phyloP scores from a whole-genome alignment of 768 basidiomycete genomes.

The Pulveroboletus sp. region DNA sequence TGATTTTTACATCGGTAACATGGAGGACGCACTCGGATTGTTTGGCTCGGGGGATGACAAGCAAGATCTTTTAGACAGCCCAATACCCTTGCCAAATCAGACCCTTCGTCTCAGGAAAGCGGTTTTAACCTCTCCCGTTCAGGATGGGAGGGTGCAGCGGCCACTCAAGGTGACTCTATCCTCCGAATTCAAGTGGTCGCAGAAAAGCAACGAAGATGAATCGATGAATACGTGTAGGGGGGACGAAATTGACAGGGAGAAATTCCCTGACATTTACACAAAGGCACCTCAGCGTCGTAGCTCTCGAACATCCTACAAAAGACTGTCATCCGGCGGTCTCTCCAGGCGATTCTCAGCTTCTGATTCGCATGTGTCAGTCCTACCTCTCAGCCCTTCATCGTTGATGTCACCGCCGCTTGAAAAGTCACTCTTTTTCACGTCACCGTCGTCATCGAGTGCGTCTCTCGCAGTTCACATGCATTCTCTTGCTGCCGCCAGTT shows the following conservation, averaged over 20 bases:
- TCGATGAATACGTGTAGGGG: neutral
- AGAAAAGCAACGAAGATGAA: neutral
- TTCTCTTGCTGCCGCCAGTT: neutral
- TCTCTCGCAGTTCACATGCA: slow-evolving; percentile 13
- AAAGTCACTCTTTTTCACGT: slow-evolving; percentile 51
- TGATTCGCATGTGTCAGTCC: slow-evolving; percentile 34
- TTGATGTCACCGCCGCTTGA: slow-evolving; percentile 56
- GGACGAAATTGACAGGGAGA: neutral
- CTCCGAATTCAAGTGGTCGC: neutral
- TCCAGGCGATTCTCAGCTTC: slow-evolving; percentile 14
- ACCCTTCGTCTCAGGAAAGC: neutral
- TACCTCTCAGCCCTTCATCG: slow-evolving; percentile 54
- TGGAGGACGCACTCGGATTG: neutral
- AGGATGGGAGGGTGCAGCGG: neutral
- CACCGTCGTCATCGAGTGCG: slow-evolving; percentile 8
- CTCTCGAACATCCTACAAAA: slow-evolving; percentile 3
- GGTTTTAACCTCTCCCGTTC: neutral
- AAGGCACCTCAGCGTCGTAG: slow-evolving; percentile 14
- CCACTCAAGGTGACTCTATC: slow-evolving; percentile 11
- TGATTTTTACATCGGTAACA: neutral
- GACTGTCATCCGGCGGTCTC: neutral
- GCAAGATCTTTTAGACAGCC: neutral
- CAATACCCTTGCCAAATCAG: neutral
- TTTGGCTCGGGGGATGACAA: neutral
- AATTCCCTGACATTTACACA: slow-evolving; percentile 11